These are phyloP conservation scores for Nemania abortiva DNA, from an alignment of 2,329 filamentous ascomycete species.

Conservation along the genomic window DNA sequence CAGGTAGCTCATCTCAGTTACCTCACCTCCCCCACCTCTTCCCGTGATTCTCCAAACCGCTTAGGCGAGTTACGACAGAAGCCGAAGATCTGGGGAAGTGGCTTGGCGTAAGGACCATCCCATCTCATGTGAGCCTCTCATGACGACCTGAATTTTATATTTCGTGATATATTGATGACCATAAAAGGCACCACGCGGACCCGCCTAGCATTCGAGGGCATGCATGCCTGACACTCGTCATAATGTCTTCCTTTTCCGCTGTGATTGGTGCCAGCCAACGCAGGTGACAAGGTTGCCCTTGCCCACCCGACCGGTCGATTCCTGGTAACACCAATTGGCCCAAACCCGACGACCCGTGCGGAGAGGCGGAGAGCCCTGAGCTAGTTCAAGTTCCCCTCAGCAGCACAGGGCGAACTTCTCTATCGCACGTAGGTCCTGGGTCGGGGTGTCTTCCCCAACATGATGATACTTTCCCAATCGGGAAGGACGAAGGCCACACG, in stretches of 20 bases:
- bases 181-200: constrained; percentile 32
- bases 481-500: constrained; percentile 42
- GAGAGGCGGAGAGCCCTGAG: constrained; percentile 9
- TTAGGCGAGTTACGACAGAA: not conserved
- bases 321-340: constrained; percentile 26
- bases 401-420: constrained; percentile 4
- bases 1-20: constrained; percentile 29
- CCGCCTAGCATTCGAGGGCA: constrained; percentile 10
- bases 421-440: not conserved
- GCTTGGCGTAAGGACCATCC: constrained; percentile 33
- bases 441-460: constrained; percentile 15
- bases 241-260: constrained; percentile 20
- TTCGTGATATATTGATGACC: constrained; percentile 20
- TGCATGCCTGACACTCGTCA: constrained; percentile 22
- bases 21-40: constrained; percentile 38
- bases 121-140: constrained; percentile 29
- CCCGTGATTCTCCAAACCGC: constrained; percentile 32
- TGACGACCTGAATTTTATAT: constrained; percentile 23
- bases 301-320: constrained; percentile 23
- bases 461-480: constrained; percentile 43
- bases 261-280: constrained; percentile 8
- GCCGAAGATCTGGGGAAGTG: constrained; percentile 37
- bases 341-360: constrained; percentile 19
- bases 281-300: constrained; percentile 32
- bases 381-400: constrained; percentile 14